Conservation (phyloP, 1,284 basidiomycete species). For the Heliocybe sulcata region DNA sequence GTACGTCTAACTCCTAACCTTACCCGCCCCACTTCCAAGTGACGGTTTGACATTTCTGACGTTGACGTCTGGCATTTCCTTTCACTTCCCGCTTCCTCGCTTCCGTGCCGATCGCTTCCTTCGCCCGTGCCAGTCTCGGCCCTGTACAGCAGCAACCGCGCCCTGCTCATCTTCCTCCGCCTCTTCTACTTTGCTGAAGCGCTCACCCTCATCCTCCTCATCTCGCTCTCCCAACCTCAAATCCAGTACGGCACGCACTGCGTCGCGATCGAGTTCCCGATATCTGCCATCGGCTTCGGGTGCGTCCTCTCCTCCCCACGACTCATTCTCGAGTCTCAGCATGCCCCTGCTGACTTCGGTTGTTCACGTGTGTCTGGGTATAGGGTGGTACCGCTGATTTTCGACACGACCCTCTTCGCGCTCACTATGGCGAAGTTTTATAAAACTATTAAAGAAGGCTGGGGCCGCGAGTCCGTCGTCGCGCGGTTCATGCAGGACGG, state of each 20-base stretch:
- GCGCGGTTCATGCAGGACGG: slow-evolving; percentile 19
- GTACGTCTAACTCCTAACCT: slow-evolving; percentile 9
- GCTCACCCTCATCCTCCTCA: slow-evolving; percentile 11
- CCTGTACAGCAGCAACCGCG: slow-evolving; percentile 9
- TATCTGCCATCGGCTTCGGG: slow-evolving; percentile 12
- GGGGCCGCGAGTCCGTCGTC: slow-evolving; percentile 16
- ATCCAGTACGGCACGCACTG: slow-evolving; percentile 1
- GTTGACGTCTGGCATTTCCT: not conserved
- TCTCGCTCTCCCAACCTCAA: slow-evolving; percentile 6
- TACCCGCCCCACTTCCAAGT: not conserved
- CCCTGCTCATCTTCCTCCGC: slow-evolving; percentile 10
- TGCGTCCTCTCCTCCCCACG: slow-evolving; percentile 8
- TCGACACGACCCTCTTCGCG: slow-evolving; percentile 12
- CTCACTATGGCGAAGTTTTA: not conserved
- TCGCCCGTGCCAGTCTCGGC: not conserved
- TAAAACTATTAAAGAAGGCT: slow-evolving; percentile 9
- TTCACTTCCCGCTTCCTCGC: not conserved
- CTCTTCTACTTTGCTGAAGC: slow-evolving; percentile 12
- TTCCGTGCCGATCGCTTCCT: too few relatives aligned
- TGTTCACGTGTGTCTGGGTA: not conserved
- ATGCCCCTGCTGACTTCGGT: too few relatives aligned
- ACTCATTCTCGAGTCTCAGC: too few relatives aligned
- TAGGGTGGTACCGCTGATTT: slow-evolving; percentile 13
- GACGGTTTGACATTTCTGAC: too few relatives aligned
- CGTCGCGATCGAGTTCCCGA: not conserved